phyloP scores from a whole-genome alignment of 1,284 basidiomycete species.

The Leccinum idahoense region DNA sequence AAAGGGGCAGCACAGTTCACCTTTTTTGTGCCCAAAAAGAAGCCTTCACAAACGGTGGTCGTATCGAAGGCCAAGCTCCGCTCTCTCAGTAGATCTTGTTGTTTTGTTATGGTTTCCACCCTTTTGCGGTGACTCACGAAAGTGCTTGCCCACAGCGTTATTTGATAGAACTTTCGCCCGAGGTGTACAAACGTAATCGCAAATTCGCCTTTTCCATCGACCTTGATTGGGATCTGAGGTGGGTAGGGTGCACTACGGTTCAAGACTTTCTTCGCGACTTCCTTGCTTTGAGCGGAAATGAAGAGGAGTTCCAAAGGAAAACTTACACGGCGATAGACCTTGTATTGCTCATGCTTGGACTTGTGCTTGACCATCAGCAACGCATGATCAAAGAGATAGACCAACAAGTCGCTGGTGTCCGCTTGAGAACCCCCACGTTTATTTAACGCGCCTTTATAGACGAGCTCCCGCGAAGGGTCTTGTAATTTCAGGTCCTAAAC shows the following conservation, averaged over 20 bases:
- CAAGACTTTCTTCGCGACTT: conserved; percentile 44
- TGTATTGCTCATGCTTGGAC: conserved; percentile 89
- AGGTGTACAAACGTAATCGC: conserved; percentile 92
- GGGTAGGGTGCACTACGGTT: conserved; percentile 48
- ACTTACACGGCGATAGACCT: conserved; percentile 88
- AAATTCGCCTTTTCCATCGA: conserved; percentile 83
- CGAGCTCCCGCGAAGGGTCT: conserved; percentile 67
- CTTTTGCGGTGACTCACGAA: conserved; percentile 88
- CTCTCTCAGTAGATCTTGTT: conserved; percentile 83
- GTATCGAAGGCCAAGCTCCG: conserved; percentile 87
- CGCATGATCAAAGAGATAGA: conserved; percentile 97
- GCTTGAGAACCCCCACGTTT: conserved; percentile 77
- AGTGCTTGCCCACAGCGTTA: conserved; percentile 91
- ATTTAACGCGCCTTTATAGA: conserved; percentile 93
- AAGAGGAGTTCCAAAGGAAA: conserved; percentile 76
- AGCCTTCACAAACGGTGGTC: conserved; percentile 79
- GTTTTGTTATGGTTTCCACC: conserved; percentile 89
- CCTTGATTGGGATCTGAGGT: conserved; percentile 43
- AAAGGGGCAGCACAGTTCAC: conserved; percentile 96
- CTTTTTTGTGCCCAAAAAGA: conserved; percentile 78
- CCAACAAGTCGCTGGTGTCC: conserved; percentile 84
- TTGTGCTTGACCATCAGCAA: conserved; percentile 93
- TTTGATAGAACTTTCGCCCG: conserved; percentile 88
- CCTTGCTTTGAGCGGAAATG: conserved; percentile 56
- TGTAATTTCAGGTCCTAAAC: conserved; percentile 77